phyloP scores from a whole-genome alignment of 2,329 filamentous ascomycete genomes.

The Sporothrix euskadiensis region DNA sequence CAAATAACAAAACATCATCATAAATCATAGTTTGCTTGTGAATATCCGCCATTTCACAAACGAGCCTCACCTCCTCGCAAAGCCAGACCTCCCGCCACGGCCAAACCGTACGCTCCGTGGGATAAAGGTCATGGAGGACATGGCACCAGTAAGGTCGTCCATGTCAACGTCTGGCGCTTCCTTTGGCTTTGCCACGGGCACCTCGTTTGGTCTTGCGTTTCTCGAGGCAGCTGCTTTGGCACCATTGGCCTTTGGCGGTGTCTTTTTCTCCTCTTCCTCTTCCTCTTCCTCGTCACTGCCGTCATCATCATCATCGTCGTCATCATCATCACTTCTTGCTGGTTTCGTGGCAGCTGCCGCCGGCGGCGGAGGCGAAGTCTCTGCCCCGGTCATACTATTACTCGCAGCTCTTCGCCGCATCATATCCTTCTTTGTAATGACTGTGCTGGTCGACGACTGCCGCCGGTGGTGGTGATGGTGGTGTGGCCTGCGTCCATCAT shows the following conservation, averaged over 20 bases:
- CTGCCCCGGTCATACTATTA: not conserved
- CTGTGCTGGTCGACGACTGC: slow-evolving; percentile 48
- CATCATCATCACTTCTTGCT: not conserved
- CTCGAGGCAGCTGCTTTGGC: not conserved
- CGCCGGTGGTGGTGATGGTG: slow-evolving; percentile 51
- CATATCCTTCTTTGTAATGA: slow-evolving; percentile 36
- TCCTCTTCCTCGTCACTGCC: not conserved
- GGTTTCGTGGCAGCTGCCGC: not conserved
- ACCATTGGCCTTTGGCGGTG: not conserved
- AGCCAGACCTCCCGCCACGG: slow-evolving; percentile 54
- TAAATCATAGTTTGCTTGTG: not conserved
- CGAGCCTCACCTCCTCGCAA: slow-evolving; percentile 48
- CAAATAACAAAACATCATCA: not conserved
- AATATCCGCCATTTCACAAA: no score
- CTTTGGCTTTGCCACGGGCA: not conserved
- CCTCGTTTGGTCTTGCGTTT: not conserved
- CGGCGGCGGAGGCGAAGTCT: not conserved
- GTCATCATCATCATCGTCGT: not conserved
- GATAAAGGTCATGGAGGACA: slow-evolving; percentile 72
- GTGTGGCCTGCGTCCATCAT: slow-evolving; percentile 43
- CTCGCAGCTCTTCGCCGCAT: slow-evolving; percentile 19
- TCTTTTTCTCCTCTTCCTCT: not conserved
- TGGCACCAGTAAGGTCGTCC: slow-evolving; percentile 63
- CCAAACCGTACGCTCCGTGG: slow-evolving; percentile 68
- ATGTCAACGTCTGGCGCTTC: slow-evolving; percentile 42